Conservation (phyloP, 148 eudicot genomes). For the Cornus suecica region DNA sequence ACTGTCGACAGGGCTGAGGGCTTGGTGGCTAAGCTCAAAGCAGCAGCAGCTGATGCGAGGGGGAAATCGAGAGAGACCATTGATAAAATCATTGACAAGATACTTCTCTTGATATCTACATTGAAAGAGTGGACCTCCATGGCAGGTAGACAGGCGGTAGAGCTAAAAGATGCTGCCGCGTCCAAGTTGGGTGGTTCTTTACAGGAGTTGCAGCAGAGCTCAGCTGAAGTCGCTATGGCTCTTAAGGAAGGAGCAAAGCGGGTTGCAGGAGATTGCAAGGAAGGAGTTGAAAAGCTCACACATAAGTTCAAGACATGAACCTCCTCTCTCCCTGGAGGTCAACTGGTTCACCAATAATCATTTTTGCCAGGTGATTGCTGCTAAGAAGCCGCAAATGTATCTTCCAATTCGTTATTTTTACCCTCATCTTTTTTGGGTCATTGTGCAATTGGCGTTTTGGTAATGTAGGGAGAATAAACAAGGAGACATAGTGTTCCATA, state of each 20-base stretch:
- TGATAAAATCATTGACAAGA: conserved; percentile 45
- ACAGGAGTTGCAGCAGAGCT: conserved; percentile 46
- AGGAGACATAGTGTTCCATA: not conserved
- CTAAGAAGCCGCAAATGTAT: not conserved
- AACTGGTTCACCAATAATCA: not conserved
- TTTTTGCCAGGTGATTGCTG: not conserved
- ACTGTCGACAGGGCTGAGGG: conserved; percentile 67
- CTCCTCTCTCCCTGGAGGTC: not conserved
- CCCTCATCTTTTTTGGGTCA: not conserved
- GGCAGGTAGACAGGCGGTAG: conserved; percentile 32
- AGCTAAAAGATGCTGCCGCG: conserved; percentile 42
- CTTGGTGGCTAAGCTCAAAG: conserved; percentile 69
- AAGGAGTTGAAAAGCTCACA: conserved; percentile 70
- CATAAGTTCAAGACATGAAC: conserved; percentile 76
- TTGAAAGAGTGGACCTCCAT: conserved; percentile 48
- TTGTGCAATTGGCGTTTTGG: not conserved
- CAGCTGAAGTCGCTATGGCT: conserved; percentile 42
- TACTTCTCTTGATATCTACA: conserved; percentile 38
- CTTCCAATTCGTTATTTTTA: not conserved
- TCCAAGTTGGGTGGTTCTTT: conserved; percentile 44
- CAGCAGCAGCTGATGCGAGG: conserved; percentile 51
- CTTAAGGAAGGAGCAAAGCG: conserved; percentile 74
- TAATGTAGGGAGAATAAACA: not conserved
- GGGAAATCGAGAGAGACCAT: conserved; percentile 66
- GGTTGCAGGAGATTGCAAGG: conserved; percentile 69